These are phyloP conservation scores for Quercus suber DNA, from an alignment of 306 rosid genomes.

Conservation along the genomic window DNA sequence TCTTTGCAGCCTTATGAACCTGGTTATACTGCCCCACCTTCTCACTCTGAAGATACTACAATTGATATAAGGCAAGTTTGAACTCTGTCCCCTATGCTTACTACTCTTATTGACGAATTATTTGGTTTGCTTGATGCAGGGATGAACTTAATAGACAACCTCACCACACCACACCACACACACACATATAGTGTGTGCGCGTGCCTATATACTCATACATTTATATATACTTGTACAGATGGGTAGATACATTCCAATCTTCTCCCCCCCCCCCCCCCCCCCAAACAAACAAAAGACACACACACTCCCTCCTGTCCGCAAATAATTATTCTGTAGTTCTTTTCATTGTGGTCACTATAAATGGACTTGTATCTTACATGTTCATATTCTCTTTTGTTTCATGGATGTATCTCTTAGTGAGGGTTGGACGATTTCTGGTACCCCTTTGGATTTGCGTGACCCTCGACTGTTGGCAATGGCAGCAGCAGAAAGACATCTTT, in stretches of 20 bases:
- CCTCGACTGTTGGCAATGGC: constrained; percentile 56
- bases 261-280: too few relatives aligned
- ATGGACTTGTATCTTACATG: neutral
- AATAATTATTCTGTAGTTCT: neutral
- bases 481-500: constrained; percentile 52
- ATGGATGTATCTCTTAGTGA: constrained; percentile 33
- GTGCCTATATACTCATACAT: too few relatives aligned
- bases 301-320: neutral
- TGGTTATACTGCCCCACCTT: constrained; percentile 46
- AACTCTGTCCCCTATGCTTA: neutral
- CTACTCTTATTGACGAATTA: neutral
- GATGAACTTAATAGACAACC: neutral
- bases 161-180: neutral
- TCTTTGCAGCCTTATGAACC: constrained; percentile 42
- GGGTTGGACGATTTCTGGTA: constrained; percentile 48
- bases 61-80: constrained; percentile 51
- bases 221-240: too few relatives aligned
- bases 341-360: neutral
- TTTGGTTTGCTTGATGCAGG: neutral
- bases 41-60: constrained; percentile 40
- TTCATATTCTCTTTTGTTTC: neutral
- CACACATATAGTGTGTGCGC: neutral
- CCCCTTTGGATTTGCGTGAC: constrained; percentile 51
- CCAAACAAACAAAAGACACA: neutral
- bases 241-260: too few relatives aligned